A percentile compares a stretch with the other conserved stretches of the same genome.
These are phyloP conservation scores for Viridothelium virens DNA, from an alignment of 495 filamentous ascomycete genomes.

Conservation along the genomic window DNA sequence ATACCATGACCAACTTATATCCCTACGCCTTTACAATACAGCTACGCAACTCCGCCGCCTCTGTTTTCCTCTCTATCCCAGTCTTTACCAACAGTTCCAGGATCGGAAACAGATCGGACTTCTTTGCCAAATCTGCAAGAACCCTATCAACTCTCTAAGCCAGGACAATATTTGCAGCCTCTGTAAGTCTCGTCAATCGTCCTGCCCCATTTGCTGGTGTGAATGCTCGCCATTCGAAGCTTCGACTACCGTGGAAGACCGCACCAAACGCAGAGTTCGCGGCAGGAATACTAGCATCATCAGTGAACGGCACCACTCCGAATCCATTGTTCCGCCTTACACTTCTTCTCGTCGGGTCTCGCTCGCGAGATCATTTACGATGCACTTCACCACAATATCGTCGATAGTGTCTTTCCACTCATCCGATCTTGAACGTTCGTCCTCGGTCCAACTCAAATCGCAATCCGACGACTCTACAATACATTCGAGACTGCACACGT, in stretches of 20 bases:
- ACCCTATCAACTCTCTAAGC: slow-evolving; percentile 29
- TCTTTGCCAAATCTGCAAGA: slow-evolving; percentile 31
- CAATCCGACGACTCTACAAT: background rate
- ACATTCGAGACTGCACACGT: slow-evolving; percentile 26
- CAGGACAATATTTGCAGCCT: slow-evolving; percentile 29
- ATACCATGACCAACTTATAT: slow-evolving; percentile 36
- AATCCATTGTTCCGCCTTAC: background rate
- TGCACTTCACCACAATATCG: background rate
- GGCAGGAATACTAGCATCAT: background rate
- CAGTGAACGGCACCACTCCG: background rate
- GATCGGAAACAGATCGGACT: slow-evolving; percentile 31
- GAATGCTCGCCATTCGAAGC: slow-evolving; percentile 29
- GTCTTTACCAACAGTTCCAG: slow-evolving; percentile 33
- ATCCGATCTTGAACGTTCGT: no score
- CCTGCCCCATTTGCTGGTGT: slow-evolving; percentile 34
- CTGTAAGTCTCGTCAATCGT: slow-evolving; percentile 27
- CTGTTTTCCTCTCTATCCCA: slow-evolving; percentile 32
- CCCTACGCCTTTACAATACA: slow-evolving; percentile 25
- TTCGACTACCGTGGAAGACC: slow-evolving; percentile 18
- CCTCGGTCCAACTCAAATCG: background rate
- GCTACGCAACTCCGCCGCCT: slow-evolving; percentile 32
- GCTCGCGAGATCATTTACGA: background rate
- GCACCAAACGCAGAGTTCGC: background rate
- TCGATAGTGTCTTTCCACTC: background rate
- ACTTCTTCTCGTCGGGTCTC: background rate